Conservation (phyloP, 1,139 yeast species). For the Suhomyces chickasaworum region DNA sequence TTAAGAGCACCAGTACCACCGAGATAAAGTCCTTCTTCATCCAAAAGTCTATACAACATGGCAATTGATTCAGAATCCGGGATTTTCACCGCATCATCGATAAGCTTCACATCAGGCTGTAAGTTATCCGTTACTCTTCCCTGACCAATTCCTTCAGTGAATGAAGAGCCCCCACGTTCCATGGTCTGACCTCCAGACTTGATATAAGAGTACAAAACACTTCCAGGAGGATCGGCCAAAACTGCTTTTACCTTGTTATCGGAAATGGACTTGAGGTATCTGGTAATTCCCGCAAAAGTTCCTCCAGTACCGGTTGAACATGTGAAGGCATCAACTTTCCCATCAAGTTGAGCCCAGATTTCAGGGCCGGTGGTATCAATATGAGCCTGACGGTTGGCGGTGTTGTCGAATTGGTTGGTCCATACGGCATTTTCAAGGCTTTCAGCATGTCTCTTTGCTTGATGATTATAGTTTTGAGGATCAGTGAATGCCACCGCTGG, state of each 20-base stretch:
- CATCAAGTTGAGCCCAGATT: conserved; percentile 83
- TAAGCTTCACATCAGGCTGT: conserved; percentile 64
- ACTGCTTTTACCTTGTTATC: conserved; percentile 58
- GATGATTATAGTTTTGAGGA: conserved; percentile 82
- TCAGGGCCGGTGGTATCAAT: conserved; percentile 91
- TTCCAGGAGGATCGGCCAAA: conserved; percentile 94
- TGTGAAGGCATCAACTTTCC: conserved; percentile 81
- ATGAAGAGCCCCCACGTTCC: conserved; percentile 75
- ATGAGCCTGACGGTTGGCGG: conserved; percentile 87
- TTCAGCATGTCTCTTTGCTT: conserved; percentile 84
- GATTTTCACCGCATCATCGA: conserved; percentile 75
- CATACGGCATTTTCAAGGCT: conserved; percentile 74
- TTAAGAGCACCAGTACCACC: conserved; percentile 88
- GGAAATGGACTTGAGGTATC: conserved; percentile 70
- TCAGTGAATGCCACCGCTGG: conserved; percentile 83
- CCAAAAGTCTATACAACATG: conserved; percentile 79
- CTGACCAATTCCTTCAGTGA: conserved; percentile 96
- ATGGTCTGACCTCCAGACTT: conserved; percentile 62
- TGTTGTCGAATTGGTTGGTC: conserved; percentile 89
- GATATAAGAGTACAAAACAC: conserved; percentile 77
- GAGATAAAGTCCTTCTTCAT: conserved; percentile 87
- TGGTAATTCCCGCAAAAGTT: conserved; percentile 80
- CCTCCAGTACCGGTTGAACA: conserved; percentile 94
- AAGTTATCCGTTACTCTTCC: conserved; percentile 87
- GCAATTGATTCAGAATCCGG: conserved; percentile 75